Evolutionary conservation across 2,329 filamentous ascomycete genomes (phyloP), one percentile per base, ranked within the genome.

Genomic region (Coleophoma crateriformis): DNA sequence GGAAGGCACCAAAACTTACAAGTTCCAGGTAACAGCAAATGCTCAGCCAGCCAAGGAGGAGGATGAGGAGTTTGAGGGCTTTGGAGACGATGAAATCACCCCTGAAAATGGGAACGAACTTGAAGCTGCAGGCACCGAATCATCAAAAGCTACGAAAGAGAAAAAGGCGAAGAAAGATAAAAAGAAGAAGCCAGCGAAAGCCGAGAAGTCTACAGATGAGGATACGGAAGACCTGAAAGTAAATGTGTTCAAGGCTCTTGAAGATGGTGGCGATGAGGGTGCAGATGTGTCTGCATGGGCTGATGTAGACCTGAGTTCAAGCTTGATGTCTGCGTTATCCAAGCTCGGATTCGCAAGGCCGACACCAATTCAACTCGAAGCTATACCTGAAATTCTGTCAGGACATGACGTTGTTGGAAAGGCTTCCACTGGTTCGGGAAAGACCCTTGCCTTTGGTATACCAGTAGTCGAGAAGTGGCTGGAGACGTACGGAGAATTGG

Each of bases 381-480:
- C 88, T 1, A 95, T 99, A 58, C 91, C 94, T 0, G 79, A 88
- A 47, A 88, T 96, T 42, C 66, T 92, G 17, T 80, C 82, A 6
- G 92, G 92, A 0, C 87, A 88, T 64, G 92, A 99, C 67, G 86
- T 97, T 14, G 87, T 99, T 55, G 94, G 94, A 39, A 99, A 99
- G 71, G 94, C 94, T 2, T 87, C 92, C 11, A 99, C 94, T 0
- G 94, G 94, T 57, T 97, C 94, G 13, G 94, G 94, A 59, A 99
- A 99, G 71, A 99, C 94, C 0, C 73, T 99, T 41, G 92, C 94
- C 0, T 99, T 96, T 67, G 90, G 87, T 1, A 90, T 99, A 54
- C 94, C 94, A 0, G 94, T 99, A 49, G 74, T 97, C 10, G 91
- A 99, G 67, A 77, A 79, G 49, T 96, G 86, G 75, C 70, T 99